Conservation (phyloP, 345 rosid species). For the Microthlaspi erraticum region DNA sequence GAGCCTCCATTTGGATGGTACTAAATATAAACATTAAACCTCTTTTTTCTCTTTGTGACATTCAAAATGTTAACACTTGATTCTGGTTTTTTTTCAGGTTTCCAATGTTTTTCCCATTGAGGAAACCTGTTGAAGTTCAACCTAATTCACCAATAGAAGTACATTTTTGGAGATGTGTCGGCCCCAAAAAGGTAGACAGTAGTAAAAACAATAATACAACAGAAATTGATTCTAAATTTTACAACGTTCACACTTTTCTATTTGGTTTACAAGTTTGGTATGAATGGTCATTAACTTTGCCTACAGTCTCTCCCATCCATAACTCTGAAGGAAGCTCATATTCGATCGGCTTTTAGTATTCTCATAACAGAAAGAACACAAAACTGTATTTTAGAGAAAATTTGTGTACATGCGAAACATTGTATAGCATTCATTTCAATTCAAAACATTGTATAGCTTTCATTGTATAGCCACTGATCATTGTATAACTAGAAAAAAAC, state of each 20-base stretch:
- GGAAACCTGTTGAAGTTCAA: conserved; percentile 56
- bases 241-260: background rate
- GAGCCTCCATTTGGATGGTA: conserved; percentile 89
- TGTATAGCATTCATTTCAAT: background rate
- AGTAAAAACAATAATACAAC: background rate
- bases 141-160: conserved; percentile 67
- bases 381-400: background rate
- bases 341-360: conserved; percentile 56
- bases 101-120: conserved; percentile 83
- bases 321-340: conserved; percentile 80
- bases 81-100: conserved; percentile 50
- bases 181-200: conserved; percentile 62
- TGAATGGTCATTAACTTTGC: conserved; percentile 79
- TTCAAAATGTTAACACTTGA: background rate
- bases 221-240: background rate
- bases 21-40: background rate
- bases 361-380: background rate
- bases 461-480: too few species aligned
- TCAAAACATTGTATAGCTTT: too few species aligned
- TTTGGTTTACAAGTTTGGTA: conserved; percentile 70
- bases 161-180: conserved; percentile 80
- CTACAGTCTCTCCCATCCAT: conserved; percentile 60
- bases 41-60: background rate
- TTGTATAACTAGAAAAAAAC: too few species aligned
- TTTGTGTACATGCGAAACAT: background rate